Evolutionary conservation across 306 rosid species (phyloP), one percentile per base, ranked within the genome.

Genomic region (apple (Malus domestica)): DNA sequence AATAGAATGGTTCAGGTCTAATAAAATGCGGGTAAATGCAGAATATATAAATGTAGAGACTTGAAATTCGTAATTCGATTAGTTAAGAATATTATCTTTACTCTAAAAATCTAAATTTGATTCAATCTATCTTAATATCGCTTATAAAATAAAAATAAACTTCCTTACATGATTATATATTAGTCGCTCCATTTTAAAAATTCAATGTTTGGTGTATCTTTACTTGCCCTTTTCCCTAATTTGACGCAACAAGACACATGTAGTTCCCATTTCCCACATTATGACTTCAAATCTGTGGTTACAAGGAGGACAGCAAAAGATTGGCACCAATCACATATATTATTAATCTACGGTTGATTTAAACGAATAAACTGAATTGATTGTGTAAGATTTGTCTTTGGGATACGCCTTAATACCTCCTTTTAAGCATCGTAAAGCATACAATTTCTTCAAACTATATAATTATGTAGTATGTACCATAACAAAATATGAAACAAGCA

Each of bases 51-150:
- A 38, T 38, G 10, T 38, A 38, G 2, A 38, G 10, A 7, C 2
- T 6, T 0, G 0, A 38, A 8, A 6, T 7, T 6, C 2, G 0
- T 35, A 35, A 35, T 6, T 6, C 2, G 2, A 1, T 6, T 38
- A 7, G 9, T 7, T 38, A 38, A 38, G 42, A 6, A 38, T 35
- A 38, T 7, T 38, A 38, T 38, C 42, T 38, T 7, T 7, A 38
- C 10, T 38, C 10, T 46, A 1, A 46, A 45, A 13, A 4, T 46
- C 6, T 13, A 46, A 46, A 46, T 46, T 46, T 46, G 16, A 46
- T 1, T 46, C 1, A 2, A 2, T 4, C 2, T 13, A 13, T 4
- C 5, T 46, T 13, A 46, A 46, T 13, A 4, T 4, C 18, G 12
- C 6, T 14, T 45, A 10, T 45, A 13, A 46, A 13, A 13, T 7